Base-by-base conservation (phyloP, 2,329 filamentous ascomycete species). In the Pestalotiopsis sp. region DNA sequence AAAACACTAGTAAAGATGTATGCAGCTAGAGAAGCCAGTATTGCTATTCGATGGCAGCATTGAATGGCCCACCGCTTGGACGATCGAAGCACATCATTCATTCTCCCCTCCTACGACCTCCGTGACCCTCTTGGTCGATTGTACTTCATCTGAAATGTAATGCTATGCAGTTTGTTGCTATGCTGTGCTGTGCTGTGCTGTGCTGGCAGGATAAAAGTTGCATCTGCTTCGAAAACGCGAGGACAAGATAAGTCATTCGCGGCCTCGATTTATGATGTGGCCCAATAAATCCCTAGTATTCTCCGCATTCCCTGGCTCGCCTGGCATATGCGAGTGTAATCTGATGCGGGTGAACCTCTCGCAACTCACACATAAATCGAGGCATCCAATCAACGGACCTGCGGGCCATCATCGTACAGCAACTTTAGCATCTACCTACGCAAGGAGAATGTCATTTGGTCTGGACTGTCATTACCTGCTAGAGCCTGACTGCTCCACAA, bases 151-250 rank as follows among this genome's bases (percentile, higher is more conserved):
- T 36, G 31, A 36, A 36, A 36, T 36, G 31, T 36, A 36, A 36
- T 36, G 7, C 31, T 36, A 36, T 36, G 31, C 31, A 36, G 23
- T 17, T 57, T n/a, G 17, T 6, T 49, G 63, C 9, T 12, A 60
- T 65, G 68, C 62, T 68, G 67, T 23, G 20, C 20, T 23, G 20
- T 23, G 20, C 20, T 23, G 20, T 70, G 41, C 52, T 58, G 23
- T 68, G 68, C 67, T 67, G 70, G 67, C 69, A 71, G 56, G 69
- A 56, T 66, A 61, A 69, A 68, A 27, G 70, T 31, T 45, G 63
- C n/a, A 66, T 36, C 52, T 59, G 20, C 57, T 36, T 58, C 64
- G 7, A 62, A 39, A 17, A 39, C 36, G 31, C 62, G 63, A 63
- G 45, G 57, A 59, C 65, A 69, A 63, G 25, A 36, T 64, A 60